phyloP scores from a whole-genome alignment of 2,329 filamentous ascomycete species.

The Coniochaeta hoffmannii region DNA sequence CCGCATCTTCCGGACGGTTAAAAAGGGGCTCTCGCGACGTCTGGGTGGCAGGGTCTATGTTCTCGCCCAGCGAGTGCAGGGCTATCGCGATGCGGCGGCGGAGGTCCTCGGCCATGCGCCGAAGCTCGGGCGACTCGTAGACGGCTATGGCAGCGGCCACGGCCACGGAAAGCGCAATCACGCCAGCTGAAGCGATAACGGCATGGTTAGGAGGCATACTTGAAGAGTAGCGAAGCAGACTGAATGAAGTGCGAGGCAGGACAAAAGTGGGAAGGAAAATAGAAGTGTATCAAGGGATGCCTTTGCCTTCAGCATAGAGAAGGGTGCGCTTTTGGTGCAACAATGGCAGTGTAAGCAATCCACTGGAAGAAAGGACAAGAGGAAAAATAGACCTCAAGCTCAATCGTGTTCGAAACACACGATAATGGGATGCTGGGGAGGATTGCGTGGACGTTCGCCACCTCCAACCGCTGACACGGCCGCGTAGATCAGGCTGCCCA shows the following conservation, averaged over 20 bases:
- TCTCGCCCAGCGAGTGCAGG: slow-evolving; percentile 51
- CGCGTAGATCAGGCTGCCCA: slow-evolving; percentile 1
- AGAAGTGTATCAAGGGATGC: not conserved
- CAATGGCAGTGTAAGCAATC: not conserved
- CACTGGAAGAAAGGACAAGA: not conserved
- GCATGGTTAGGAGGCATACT: slow-evolving; percentile 49
- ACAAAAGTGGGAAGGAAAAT: not conserved
- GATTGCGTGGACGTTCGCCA: slow-evolving; percentile 5
- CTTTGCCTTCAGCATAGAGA: too few species aligned
- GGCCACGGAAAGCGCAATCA: slow-evolving; percentile 49
- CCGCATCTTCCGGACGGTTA: slow-evolving; percentile 59
- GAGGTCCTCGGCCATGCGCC: slow-evolving; percentile 53
- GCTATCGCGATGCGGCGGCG: slow-evolving; percentile 54
- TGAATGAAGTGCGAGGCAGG: not conserved
- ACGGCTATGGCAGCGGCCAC: slow-evolving; percentile 52
- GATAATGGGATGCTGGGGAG: not conserved
- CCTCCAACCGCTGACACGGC: not conserved
- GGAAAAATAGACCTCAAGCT: not conserved
- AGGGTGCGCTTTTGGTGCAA: not conserved
- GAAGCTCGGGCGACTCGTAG: slow-evolving; percentile 58
- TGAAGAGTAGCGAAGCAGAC: slow-evolving; percentile 3
- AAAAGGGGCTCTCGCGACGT: slow-evolving; percentile 40
- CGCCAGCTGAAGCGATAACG: slow-evolving; percentile 47
- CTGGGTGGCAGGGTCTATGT: slow-evolving; percentile 37
- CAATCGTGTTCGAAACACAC: not conserved